Conservation (phyloP, 345 rosid genomes). For the Eucalyptus brandiana region DNA sequence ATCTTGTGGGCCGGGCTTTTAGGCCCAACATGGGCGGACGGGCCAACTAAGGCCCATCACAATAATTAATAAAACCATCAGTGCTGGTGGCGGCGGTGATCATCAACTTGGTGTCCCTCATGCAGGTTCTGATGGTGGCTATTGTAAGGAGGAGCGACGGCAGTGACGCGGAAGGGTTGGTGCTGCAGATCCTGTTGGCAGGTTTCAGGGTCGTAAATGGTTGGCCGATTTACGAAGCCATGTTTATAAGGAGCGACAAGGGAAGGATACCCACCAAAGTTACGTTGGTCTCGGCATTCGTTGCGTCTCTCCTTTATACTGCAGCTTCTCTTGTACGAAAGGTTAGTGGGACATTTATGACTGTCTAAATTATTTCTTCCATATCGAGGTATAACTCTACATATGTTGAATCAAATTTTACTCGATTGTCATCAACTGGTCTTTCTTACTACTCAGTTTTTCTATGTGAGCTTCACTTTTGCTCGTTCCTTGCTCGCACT, state of each 20-base stretch:
- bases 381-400: neutral
- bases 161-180: neutral
- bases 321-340: neutral
- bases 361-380: neutral
- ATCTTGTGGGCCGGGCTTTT: too few relatives aligned
- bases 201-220: constrained; percentile 31
- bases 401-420: neutral
- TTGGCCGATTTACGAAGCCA: constrained; percentile 58
- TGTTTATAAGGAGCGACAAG: constrained; percentile 38
- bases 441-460: neutral
- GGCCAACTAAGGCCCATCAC: too few relatives aligned
- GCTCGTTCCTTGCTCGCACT: neutral
- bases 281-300: constrained; percentile 8
- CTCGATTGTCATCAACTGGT: too few relatives aligned
- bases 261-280: constrained; percentile 30
- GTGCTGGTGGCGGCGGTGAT: constrained; percentile 27
- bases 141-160: neutral
- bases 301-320: constrained; percentile 10
- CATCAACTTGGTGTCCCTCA: constrained; percentile 32
- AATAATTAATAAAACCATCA: too few relatives aligned
- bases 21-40: too few relatives aligned
- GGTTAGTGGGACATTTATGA: neutral
- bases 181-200: constrained; percentile 17
- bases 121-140: neutral
- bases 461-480: neutral